Conservation (phyloP, 2,329 filamentous ascomycete genomes). For the Plectosphaerella plurivora region DNA sequence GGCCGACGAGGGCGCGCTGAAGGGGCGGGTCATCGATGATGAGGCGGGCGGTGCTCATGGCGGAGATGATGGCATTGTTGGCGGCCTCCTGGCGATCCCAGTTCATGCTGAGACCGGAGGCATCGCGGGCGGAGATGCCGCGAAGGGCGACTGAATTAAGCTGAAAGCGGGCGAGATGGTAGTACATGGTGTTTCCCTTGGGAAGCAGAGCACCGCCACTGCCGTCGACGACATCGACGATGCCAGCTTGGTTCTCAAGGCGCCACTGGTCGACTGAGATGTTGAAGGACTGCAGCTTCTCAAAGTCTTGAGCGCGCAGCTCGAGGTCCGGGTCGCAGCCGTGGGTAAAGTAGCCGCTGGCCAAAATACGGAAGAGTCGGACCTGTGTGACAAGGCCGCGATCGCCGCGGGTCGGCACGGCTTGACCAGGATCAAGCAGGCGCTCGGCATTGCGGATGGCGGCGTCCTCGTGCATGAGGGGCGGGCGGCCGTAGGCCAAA, state of each 20-base stretch:
- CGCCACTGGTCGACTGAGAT: slow-evolving; percentile 6
- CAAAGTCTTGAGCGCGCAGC: slow-evolving; percentile 7
- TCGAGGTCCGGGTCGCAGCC: slow-evolving; percentile 6
- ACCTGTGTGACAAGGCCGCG: slow-evolving; percentile 15
- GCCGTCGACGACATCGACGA: neutral
- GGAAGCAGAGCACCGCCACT: slow-evolving; percentile 3
- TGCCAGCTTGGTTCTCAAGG: slow-evolving; percentile 5
- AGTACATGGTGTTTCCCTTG: slow-evolving; percentile 9
- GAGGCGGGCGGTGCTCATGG: slow-evolving; percentile 29
- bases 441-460: slow-evolving; percentile 17
- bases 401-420: slow-evolving; percentile 12
- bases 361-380: slow-evolving; percentile 6
- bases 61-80: slow-evolving; percentile 21
- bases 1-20: slow-evolving; percentile 23
- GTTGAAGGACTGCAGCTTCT: slow-evolving; percentile 6
- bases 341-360: slow-evolving; percentile 5
- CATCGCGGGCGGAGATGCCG: neutral
- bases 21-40: slow-evolving; percentile 27
- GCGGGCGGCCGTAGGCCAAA: slow-evolving; percentile 24
- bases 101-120: slow-evolving; percentile 6
- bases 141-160: slow-evolving; percentile 9
- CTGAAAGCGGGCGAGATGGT: slow-evolving; percentile 10
- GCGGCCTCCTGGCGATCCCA: slow-evolving; percentile 7
- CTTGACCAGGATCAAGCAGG: slow-evolving; percentile 17
- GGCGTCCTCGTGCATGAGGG: slow-evolving; percentile 18